Percentiles rank a stretch among this genome's conserved stretches.
These are phyloP conservation scores for Sphaerosporella brunnea DNA, from an alignment of 495 filamentous ascomycete species.

Conservation along the genomic window DNA sequence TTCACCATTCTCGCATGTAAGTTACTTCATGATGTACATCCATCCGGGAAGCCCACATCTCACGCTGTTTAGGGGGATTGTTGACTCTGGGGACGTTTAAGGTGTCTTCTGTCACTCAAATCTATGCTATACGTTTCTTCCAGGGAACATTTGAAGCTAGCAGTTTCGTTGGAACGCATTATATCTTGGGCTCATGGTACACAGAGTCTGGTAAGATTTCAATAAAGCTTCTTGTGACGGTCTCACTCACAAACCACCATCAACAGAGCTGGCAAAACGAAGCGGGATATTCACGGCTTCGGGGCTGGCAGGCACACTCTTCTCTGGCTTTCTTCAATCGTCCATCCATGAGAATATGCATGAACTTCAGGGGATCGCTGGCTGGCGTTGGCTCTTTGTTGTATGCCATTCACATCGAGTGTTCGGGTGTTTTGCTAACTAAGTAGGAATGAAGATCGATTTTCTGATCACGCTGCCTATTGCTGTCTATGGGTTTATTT, in stretches of 20 bases:
- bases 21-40: background rate
- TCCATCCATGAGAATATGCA: constrained; percentile 40
- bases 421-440: background rate
- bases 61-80: too few relatives aligned
- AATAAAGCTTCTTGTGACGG: too few relatives aligned
- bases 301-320: constrained; percentile 35
- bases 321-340: constrained; percentile 40
- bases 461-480: constrained; percentile 40
- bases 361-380: constrained; percentile 34
- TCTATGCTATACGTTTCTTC: constrained; percentile 54
- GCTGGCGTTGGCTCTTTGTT: constrained; percentile 55
- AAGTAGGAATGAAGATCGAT: constrained; percentile 24
- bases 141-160: constrained; percentile 43
- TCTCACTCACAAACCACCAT: too few relatives aligned
- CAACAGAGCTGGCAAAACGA: constrained; percentile 42
- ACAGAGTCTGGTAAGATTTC: constrained; percentile 30
- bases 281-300: constrained; percentile 38
- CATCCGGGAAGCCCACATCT: too few relatives aligned
- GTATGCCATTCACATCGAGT: background rate
- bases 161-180: constrained; percentile 47
- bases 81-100: background rate
- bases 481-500: constrained; percentile 38
- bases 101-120: constrained; percentile 19
- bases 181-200: constrained; percentile 52
- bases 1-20: constrained; percentile 7